A percentile compares a stretch with the other conserved stretches of the same genome.
These are phyloP conservation scores for Cyberlindnera petersonii DNA, from an alignment of 805 yeast species.

Conservation along the genomic window DNA sequence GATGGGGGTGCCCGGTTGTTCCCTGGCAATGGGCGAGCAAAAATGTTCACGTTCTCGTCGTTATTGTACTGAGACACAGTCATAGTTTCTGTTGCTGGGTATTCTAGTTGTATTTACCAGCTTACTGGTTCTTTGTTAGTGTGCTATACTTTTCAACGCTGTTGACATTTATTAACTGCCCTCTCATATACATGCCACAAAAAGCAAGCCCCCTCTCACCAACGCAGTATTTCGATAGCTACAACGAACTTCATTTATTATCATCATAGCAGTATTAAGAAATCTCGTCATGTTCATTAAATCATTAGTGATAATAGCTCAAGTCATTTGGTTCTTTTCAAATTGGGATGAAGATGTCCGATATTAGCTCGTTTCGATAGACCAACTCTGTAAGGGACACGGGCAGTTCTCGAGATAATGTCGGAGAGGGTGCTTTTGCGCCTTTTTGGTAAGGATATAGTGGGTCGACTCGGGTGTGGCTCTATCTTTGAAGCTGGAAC, in stretches of 20 bases:
- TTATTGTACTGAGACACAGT: neutral
- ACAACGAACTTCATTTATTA: conserved; percentile 1
- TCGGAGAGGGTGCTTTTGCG: conserved; percentile 6
- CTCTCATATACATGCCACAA: no score
- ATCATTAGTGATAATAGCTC: neutral
- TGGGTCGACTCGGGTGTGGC: neutral
- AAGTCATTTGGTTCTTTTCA: conserved; percentile 9
- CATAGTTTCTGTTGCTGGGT: no score
- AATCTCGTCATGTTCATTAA: neutral
- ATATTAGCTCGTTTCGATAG: conserved; percentile 25
- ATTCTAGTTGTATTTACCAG: no score
- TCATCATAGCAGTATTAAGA: neutral
- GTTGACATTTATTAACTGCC: neutral
- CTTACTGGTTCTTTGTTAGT: no score
- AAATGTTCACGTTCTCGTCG: neutral
- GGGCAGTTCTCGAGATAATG: conserved; percentile 13
- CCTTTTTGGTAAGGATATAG: neutral
- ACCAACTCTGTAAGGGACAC: conserved; percentile 22
- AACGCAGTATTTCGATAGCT: no score
- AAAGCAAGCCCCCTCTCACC: no score
- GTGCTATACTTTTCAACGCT: no score
- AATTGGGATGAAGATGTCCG: conserved; percentile 19
- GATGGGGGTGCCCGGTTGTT: no score
- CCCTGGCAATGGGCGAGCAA: neutral
- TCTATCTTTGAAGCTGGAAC: neutral